Percentiles rank a stretch among this genome's conserved stretches.
phyloP scores from a whole-genome alignment of 768 basidiomycete species.

The Leccinum boreale region DNA sequence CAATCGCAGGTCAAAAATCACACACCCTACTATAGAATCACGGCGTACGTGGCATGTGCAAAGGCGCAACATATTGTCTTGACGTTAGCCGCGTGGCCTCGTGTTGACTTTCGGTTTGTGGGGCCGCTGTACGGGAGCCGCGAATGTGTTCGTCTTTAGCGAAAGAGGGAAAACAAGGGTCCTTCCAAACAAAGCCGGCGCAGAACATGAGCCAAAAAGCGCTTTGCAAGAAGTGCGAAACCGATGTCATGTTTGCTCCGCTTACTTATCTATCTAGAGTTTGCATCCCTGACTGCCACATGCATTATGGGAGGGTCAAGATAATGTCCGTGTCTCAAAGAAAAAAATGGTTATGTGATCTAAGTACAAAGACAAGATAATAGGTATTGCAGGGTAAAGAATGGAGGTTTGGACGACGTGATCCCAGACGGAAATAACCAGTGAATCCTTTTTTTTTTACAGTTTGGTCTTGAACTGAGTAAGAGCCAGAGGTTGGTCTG shows the following conservation, averaged over 20 bases:
- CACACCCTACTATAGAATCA: not conserved
- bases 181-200: not conserved
- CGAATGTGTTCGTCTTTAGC: not conserved
- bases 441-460: not conserved
- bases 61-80: not conserved
- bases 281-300: not conserved
- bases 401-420: not conserved
- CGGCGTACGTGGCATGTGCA: not conserved
- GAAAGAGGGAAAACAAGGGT: not conserved
- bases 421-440: not conserved
- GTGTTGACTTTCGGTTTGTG: not conserved
- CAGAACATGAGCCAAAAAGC: not conserved
- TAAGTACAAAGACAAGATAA: not conserved
- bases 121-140: not conserved
- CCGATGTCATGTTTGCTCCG: not conserved
- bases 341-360: not conserved
- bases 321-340: not conserved
- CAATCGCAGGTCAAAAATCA: not conserved
- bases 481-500: conserved; percentile 31
- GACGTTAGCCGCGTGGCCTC: not conserved
- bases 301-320: not conserved
- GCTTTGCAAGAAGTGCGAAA: not conserved
- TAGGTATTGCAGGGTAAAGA: not conserved
- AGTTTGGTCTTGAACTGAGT: conserved; percentile 25
- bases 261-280: not conserved